A percentile compares a stretch with the other conserved stretches of the same genome.
phyloP scores from a whole-genome alignment of 177 flowering plant genomes.

The Vitis hybrid region DNA sequence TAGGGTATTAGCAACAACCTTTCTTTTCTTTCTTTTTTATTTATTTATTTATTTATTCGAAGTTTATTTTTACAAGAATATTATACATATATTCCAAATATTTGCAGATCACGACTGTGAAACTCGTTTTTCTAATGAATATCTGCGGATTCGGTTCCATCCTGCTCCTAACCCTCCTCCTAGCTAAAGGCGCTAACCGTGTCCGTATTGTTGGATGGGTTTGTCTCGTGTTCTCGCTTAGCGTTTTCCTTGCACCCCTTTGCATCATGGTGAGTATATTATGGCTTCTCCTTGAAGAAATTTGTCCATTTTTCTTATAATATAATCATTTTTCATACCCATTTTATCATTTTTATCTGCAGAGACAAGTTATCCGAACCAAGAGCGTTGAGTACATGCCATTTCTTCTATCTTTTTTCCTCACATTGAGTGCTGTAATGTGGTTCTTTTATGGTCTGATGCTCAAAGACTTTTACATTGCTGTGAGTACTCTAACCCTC shows the following conservation, averaged over 20 bases:
- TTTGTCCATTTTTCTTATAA: not conserved
- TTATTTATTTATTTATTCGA: not conserved
- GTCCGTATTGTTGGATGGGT: constrained; percentile 45
- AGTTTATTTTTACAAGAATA: constrained; percentile 53
- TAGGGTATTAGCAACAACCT: constrained; percentile 35
- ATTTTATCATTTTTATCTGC: constrained; percentile 5
- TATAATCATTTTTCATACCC: not conserved
- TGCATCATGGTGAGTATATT: constrained; percentile 38
- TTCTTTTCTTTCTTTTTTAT: not conserved
- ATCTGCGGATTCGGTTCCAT: constrained; percentile 38
- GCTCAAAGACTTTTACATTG: constrained; percentile 34
- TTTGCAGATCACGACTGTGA: constrained; percentile 39
- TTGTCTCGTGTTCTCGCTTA: constrained; percentile 40
- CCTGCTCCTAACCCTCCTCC: constrained; percentile 27
- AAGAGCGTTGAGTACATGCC: constrained; percentile 73
- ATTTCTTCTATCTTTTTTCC: constrained; percentile 40
- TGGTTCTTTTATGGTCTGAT: constrained; percentile 65
- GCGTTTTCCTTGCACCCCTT: constrained; percentile 63
- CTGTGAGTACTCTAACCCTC: constrained; percentile 18
- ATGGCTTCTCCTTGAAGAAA: too few relatives aligned
- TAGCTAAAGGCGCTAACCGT: constrained; percentile 30
- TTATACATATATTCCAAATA: not conserved
- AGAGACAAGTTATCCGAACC: constrained; percentile 57
- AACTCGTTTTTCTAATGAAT: constrained; percentile 41
- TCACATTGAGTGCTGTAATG: constrained; percentile 50